These are phyloP conservation scores for Mycena epipterygia DNA, from an alignment of 768 basidiomycete genomes.

Conservation along the genomic window DNA sequence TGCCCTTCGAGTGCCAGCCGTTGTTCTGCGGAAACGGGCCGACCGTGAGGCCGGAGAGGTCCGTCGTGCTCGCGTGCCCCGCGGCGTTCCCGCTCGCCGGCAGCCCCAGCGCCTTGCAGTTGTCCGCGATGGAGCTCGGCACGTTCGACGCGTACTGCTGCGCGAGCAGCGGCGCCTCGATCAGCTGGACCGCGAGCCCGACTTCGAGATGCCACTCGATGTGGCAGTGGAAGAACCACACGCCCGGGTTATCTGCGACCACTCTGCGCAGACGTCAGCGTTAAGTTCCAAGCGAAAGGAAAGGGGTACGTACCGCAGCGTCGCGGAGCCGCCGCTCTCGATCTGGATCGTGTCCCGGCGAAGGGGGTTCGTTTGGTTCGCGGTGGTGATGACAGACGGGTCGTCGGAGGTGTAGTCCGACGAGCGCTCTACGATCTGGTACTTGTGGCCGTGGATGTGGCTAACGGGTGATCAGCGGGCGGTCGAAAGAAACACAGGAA, in stretches of 20 bases:
- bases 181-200: conserved; percentile 88
- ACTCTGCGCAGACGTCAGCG: conserved; percentile 47
- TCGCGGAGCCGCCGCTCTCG: conserved; percentile 74
- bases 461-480: conserved; percentile 52
- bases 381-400: conserved; percentile 78
- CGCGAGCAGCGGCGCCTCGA: conserved; percentile 82
- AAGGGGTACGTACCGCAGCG: conserved; percentile 61
- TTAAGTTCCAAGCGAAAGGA: background rate
- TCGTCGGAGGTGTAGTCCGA: conserved; percentile 81
- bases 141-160: conserved; percentile 66
- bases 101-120: conserved; percentile 75
- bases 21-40: conserved; percentile 82
- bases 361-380: conserved; percentile 89
- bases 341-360: conserved; percentile 92
- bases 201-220: conserved; percentile 89
- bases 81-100: conserved; percentile 89
- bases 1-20: conserved; percentile 82
- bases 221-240: conserved; percentile 89
- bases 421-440: conserved; percentile 83
- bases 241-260: conserved; percentile 93
- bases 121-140: conserved; percentile 74
- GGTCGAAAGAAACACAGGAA: background rate
- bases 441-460: conserved; percentile 93
- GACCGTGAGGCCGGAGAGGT: conserved; percentile 72
- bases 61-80: conserved; percentile 76